These are phyloP conservation scores for Catunica adiposa DNA, from an alignment of 2,329 filamentous ascomycete species.

Conservation along the genomic window DNA sequence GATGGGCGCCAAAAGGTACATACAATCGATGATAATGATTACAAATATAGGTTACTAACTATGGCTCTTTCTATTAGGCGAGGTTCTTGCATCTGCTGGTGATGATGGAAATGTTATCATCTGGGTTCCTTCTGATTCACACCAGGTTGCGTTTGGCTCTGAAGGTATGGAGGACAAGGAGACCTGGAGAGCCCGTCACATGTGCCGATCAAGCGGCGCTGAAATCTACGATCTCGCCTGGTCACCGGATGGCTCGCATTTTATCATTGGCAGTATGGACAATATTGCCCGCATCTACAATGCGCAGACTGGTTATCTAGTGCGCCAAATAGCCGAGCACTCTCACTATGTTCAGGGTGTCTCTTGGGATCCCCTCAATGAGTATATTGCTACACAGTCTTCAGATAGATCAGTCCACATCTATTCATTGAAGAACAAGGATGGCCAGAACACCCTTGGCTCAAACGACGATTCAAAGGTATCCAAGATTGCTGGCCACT, in stretches of 20 bases:
- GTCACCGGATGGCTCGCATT: conserved; percentile 92
- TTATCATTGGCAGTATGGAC: conserved; percentile 99
- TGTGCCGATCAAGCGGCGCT: conserved; percentile 86
- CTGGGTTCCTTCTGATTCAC: conserved; percentile 77
- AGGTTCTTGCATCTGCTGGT: conserved; percentile 83
- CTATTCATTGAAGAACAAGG: conserved; percentile 89
- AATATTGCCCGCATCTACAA: conserved; percentile 97
- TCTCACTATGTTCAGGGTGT: conserved; percentile 98
- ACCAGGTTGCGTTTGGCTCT: conserved; percentile 56
- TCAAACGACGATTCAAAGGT: conserved; percentile 45
- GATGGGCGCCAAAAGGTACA: conserved; percentile 74
- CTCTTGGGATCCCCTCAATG: conserved; percentile 93
- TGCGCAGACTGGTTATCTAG: conserved; percentile 57
- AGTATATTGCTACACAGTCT: conserved; percentile 95
- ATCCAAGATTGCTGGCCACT: conserved; percentile 62
- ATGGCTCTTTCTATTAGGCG: conserved; percentile 38
- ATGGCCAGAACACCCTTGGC: conserved; percentile 73
- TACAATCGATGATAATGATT: neutral
- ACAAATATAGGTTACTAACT: neutral
- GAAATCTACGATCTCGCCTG: conserved; percentile 98
- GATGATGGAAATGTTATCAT: conserved; percentile 95
- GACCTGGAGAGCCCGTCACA: conserved; percentile 90
- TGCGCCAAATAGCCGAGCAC: conserved; percentile 91
- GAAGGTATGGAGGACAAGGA: conserved; percentile 87
- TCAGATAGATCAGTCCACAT: conserved; percentile 97